phyloP scores from a whole-genome alignment of 306 rosid genomes.

The Lupinus albus region DNA sequence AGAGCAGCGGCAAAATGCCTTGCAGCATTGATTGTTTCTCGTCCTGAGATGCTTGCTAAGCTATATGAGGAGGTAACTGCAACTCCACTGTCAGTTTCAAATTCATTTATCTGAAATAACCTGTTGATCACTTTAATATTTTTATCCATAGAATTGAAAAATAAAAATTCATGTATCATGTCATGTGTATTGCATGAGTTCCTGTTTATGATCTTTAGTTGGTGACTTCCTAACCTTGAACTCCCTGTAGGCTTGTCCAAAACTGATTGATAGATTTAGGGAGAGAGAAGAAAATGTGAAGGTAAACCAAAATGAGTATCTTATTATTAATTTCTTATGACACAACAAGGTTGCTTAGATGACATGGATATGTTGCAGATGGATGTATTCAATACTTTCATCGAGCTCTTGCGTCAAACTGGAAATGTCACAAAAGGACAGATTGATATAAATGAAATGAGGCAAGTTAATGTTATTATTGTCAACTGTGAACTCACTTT shows the following conservation, averaged over 20 bases:
- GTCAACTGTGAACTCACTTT: conserved; percentile 25
- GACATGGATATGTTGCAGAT: conserved; percentile 68
- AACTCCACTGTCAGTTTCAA: conserved; percentile 25
- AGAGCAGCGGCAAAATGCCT: conserved; percentile 99
- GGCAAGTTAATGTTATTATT: conserved; percentile 59
- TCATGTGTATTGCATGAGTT: conserved; percentile 12
- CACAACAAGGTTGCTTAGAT: conserved; percentile 37
- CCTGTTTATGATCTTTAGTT: conserved; percentile 26
- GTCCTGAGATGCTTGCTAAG: conserved; percentile 92
- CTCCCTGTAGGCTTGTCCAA: conserved; percentile 86
- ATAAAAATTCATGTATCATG: neutral
- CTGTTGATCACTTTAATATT: conserved; percentile 8
- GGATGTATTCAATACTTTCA: conserved; percentile 95
- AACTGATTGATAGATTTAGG: conserved; percentile 91
- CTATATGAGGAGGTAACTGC: conserved; percentile 83
- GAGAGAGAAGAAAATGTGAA: conserved; percentile 99
- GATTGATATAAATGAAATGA: conserved; percentile 72
- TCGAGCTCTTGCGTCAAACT: conserved; percentile 94
- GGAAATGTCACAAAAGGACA: conserved; percentile 96
- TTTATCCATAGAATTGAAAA: neutral
- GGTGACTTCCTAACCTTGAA: conserved; percentile 33
- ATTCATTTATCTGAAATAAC: neutral
- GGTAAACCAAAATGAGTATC: conserved; percentile 50
- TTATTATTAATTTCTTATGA: conserved; percentile 26
- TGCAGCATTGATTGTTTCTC: conserved; percentile 93